Base-by-base conservation (phyloP, 2,329 filamentous ascomycete species). In the Aspergillus sp. region DNA sequence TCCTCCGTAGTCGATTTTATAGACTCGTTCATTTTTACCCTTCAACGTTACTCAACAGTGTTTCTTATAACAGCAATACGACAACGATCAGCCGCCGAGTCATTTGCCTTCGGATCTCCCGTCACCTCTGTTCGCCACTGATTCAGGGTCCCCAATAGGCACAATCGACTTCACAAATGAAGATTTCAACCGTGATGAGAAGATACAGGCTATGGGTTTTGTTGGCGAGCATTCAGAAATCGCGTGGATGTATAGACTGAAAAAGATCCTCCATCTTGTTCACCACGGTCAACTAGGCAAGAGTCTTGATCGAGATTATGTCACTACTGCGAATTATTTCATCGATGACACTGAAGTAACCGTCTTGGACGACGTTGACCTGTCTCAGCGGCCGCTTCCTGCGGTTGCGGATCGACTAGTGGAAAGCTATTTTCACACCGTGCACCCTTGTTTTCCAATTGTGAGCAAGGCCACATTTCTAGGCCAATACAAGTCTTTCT, bases 181-280 rank as follows among this genome's bases (percentile, higher is more conserved):
- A 60, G 77, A 79, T 51, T 78, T 77, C 58, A 74, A 75, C 33
- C 70, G 73, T 30, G 71, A 73, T 58, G 72, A 75, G 52, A 70
- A 72, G 46, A 69, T 72, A 12, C 69, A 73, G 50, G 68, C 71
- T 1, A 73, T 72, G 33, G 75, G 77, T 0, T 79, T 77, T 64
- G 71, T 78, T 55, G 77, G 77, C 11, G 78, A 77, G 57, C 75
- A 77, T 53, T 78, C 77, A 5, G 76, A 78, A 51, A 70, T 77
- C 41, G 73, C 71, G 20, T 80, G 77, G 77, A 61, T 79, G 24
- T 74, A 78, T 60, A 69, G 73, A 52, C 63, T 79, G 53, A 74
- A 71, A 47, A 69, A 73, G 51, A 62, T 71, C 30, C 72, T 76
- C 50, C 70, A 73, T 50, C 65, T 64, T 34, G 68, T 65, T 12